Percentiles rank a stretch among this genome's conserved stretches.
These are phyloP conservation scores for Plantago major DNA, from an alignment of 257 asterid species.

Conservation along the genomic window DNA sequence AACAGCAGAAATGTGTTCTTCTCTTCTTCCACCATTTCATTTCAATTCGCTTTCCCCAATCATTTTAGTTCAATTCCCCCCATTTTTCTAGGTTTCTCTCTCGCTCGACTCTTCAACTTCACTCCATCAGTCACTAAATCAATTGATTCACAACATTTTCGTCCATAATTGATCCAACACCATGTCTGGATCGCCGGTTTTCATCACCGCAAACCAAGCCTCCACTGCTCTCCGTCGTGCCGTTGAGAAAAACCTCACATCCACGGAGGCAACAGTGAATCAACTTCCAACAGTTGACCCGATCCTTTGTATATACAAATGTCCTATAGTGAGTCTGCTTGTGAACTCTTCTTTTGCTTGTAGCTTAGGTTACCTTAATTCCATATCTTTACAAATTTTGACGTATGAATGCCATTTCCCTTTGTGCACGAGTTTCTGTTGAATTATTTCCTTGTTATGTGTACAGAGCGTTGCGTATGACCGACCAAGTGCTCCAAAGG, in stretches of 20 bases:
- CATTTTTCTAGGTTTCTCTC: conserved; percentile 19
- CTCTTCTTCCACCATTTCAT: background rate
- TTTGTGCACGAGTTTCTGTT: background rate
- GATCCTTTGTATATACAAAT: too few species aligned
- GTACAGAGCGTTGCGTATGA: conserved; percentile 87
- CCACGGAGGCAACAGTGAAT: background rate
- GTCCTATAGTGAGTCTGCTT: too few species aligned
- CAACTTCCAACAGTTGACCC: too few species aligned
- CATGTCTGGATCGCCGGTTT: conserved; percentile 86
- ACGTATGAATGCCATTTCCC: too few species aligned
- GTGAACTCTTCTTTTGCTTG: too few species aligned
- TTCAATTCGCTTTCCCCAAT: background rate
- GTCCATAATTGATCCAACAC: background rate
- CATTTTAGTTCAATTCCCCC: conserved; percentile 24
- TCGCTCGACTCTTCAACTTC: background rate
- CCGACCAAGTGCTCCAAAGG: conserved; percentile 91
- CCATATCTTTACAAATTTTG: too few species aligned
- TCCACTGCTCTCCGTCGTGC: conserved; percentile 71
- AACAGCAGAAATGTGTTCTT: too few species aligned
- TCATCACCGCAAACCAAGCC: conserved; percentile 60
- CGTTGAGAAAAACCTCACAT: conserved; percentile 36
- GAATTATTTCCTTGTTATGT: conserved; percentile 12
- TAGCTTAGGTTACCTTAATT: too few species aligned
- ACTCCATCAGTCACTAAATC: background rate
- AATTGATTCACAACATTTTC: background rate